Base-by-base conservation (phyloP, 208 protist genomes). In the Wallacemonas collosoma region DNA sequence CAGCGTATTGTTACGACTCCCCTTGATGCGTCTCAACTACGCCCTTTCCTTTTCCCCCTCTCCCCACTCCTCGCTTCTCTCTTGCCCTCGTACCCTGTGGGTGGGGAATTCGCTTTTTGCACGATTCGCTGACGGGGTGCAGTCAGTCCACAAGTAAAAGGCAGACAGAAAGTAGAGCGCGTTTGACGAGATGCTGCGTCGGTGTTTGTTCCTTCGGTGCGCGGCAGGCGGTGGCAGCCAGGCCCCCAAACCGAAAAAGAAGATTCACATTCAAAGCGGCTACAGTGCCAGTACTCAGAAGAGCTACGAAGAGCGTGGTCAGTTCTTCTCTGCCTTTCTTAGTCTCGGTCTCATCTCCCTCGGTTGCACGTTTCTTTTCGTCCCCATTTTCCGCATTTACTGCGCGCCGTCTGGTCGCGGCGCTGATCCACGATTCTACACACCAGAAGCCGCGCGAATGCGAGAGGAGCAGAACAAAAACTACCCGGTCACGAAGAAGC, bases 331-430 rank as follows among this genome's bases (percentile, higher is more conserved):
- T 15, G 87, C 85, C 61, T 94, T 95, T 56, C 65, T 90, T 17
- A 93, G 88, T 54, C 45, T 94, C 5, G 83, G 83, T 45, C 88
- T 95, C 64, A 71, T 97, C 60, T 92, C 87, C 1, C 83, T 97
- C 40, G 93, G 93, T 40, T 88, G 85, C 71, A 94, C 88, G 5
- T 95, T 97, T 72, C 73, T 95, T n/a, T 94, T 94, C 54, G 93
- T 97, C 40, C 93, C 93, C 3, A 75, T 97, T 26, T 97, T 91
- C 70, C 88, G 91, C 51, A 90, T 97, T 78, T 97, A 94, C 84
- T 97, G 93, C 70, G 86, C 90, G 1, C 83, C 90, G 39, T 87
- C 88, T 38, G 89, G 91, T 2, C 88, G 86, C 50, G 91, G 91
- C 11, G 81, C 80, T 1, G 91, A 95, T 75, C 87, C 91, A 15